These are phyloP conservation scores for Moniliophthora roreri DNA, from an alignment of 1,284 basidiomycete species.

Conservation along the genomic window DNA sequence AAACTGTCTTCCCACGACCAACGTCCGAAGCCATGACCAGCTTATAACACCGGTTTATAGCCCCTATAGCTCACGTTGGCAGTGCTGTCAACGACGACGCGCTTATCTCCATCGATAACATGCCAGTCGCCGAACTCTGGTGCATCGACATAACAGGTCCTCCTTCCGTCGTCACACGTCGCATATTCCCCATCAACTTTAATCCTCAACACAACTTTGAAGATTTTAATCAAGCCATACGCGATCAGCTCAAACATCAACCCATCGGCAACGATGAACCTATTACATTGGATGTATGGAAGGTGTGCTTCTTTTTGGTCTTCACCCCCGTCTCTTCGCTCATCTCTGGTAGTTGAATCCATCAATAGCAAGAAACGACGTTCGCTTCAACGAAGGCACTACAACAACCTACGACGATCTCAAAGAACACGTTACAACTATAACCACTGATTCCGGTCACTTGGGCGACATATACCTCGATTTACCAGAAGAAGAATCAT, in stretches of 20 bases:
- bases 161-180: not conserved
- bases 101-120: not conserved
- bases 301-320: not conserved
- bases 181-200: not conserved
- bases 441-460: not conserved
- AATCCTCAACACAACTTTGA: not conserved
- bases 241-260: not conserved
- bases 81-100: no score
- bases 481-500: not conserved
- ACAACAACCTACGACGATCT: not conserved
- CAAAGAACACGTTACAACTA: not conserved
- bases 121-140: conserved; percentile 1
- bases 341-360: not conserved
- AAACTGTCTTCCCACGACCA: no score
- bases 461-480: not conserved
- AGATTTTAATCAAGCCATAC: not conserved
- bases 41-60: no score
- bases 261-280: no score
- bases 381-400: not conserved
- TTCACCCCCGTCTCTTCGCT: not conserved
- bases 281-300: not conserved
- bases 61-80: no score
- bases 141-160: not conserved
- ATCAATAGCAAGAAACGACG: not conserved
- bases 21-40: no score